Conservation (phyloP, 1,139 yeast species). For the Tardiomyces digboiensis region DNA sequence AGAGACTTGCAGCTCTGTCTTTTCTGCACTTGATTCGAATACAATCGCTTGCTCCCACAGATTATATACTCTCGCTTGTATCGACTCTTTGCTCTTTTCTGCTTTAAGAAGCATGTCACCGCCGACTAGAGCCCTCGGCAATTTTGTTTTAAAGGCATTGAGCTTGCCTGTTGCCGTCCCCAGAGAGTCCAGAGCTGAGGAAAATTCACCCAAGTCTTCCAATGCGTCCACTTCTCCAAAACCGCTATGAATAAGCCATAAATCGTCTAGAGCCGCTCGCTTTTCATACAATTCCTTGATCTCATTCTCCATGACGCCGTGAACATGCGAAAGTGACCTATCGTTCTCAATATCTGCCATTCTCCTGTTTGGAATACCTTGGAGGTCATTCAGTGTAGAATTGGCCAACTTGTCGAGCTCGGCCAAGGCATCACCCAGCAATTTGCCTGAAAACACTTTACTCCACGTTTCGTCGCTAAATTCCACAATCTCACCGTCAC, state of each 20-base stretch:
- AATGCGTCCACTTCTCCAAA: slow-evolving; percentile 19
- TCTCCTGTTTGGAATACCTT: not conserved
- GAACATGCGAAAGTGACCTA: not conserved
- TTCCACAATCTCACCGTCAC: not conserved
- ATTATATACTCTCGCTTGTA: slow-evolving; percentile 9
- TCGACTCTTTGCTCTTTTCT: slow-evolving; percentile 5
- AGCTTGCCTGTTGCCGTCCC: slow-evolving; percentile 14
- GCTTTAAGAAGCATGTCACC: slow-evolving; percentile 9
- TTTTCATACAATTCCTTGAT: not conserved
- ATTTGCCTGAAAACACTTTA: not conserved
- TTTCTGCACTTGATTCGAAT: slow-evolving; percentile 4
- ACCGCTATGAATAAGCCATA: slow-evolving; percentile 18
- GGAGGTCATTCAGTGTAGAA: not conserved
- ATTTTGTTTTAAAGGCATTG: slow-evolving; percentile 9
- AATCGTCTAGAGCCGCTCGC: slow-evolving; percentile 2
- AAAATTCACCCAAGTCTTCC: slow-evolving; percentile 17
- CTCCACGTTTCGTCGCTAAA: not conserved
- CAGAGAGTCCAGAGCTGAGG: slow-evolving; percentile 17
- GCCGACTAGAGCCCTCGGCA: slow-evolving; percentile 10
- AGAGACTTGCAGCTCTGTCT: not conserved
- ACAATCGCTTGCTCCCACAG: slow-evolving; percentile 15
- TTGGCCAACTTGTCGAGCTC: not conserved
- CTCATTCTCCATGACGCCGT: not conserved
- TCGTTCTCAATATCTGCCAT: not conserved
- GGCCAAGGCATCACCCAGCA: not conserved